Evolutionary conservation across 768 basidiomycete species (phyloP).

Genomic region (Tylopilus intermedius): DNA sequence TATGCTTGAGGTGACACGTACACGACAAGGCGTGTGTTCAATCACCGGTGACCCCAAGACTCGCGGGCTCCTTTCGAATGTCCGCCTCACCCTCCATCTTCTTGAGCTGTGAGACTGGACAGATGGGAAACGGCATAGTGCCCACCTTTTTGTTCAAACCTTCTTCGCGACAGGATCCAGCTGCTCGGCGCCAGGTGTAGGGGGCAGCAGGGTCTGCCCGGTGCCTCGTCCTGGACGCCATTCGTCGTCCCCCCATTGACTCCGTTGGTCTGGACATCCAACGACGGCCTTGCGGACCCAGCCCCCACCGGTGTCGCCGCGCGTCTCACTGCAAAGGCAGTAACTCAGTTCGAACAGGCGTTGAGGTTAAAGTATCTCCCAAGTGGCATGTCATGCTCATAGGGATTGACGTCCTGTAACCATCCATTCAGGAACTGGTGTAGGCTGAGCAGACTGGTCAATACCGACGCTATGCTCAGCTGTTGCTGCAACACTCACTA

Average conservation of each 20-base stretch:
- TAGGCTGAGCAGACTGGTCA: slow-evolving; percentile 39
- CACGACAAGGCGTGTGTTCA: too few relatives aligned
- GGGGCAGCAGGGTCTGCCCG: slow-evolving; percentile 28
- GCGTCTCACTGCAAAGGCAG: neutral
- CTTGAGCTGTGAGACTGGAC: slow-evolving; percentile 61
- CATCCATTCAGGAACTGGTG: slow-evolving; percentile 72
- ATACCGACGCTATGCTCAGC: neutral
- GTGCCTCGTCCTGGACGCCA: slow-evolving; percentile 12
- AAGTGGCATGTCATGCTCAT: slow-evolving; percentile 37
- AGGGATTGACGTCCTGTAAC: slow-evolving; percentile 55
- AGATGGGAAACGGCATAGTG: neutral
- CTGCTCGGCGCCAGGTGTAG: slow-evolving; percentile 53
- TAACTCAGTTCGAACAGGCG: slow-evolving; percentile 19
- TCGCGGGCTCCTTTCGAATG: slow-evolving; percentile 73
- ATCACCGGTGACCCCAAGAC: slow-evolving; percentile 25
- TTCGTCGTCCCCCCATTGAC: slow-evolving; percentile 14
- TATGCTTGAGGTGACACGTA: neutral
- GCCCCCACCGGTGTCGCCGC: slow-evolving; percentile 27
- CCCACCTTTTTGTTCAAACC: slow-evolving; percentile 89
- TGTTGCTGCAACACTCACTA: slow-evolving; percentile 49
- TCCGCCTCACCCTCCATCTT: slow-evolving; percentile 92
- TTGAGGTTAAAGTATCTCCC: slow-evolving; percentile 68
- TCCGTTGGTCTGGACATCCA: slow-evolving; percentile 34
- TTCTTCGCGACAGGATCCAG: slow-evolving; percentile 87
- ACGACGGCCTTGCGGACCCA: slow-evolving; percentile 30